Percentiles rank a stretch among this genome's conserved stretches.
Conservation (phyloP, 352 stramenopile species). For the Pythium angustatum region DNA sequence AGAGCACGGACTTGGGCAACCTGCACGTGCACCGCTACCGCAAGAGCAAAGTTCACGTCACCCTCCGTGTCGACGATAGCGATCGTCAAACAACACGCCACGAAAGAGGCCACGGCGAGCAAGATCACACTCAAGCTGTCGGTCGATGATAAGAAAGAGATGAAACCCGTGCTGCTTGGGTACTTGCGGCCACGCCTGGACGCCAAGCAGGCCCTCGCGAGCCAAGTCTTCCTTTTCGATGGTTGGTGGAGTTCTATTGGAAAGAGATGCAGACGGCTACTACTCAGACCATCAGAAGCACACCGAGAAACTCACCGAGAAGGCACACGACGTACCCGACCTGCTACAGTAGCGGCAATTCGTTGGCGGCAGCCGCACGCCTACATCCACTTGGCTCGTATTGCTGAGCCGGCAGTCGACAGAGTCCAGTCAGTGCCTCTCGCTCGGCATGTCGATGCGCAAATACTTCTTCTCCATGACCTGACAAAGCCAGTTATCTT, state of each 20-base stretch:
- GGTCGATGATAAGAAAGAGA: conserved; percentile 82
- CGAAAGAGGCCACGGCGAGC: conserved; percentile 75
- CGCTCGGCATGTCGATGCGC: conserved; percentile 65
- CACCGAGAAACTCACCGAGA: conserved; percentile 76
- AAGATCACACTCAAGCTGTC: conserved; percentile 81
- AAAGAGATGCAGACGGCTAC: neutral
- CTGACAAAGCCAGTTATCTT: conserved; percentile 90
- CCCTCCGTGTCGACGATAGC: conserved; percentile 81
- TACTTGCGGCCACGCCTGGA: conserved; percentile 68
- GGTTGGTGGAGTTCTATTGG: conserved; percentile 78
- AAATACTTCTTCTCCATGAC: conserved; percentile 86
- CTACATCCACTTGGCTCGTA: conserved; percentile 76
- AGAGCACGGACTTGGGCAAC: conserved; percentile 75
- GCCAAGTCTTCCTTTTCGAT: conserved; percentile 81
- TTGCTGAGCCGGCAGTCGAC: conserved; percentile 85
- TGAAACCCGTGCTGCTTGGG: conserved; percentile 63
- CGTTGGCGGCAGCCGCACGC: conserved; percentile 37
- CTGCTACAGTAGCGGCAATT: conserved; percentile 55
- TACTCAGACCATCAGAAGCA: conserved; percentile 77
- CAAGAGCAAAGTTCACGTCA: conserved; percentile 75
- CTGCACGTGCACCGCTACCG: conserved; percentile 75
- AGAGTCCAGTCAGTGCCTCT: conserved; percentile 80
- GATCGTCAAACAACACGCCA: conserved; percentile 86
- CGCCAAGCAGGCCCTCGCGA: conserved; percentile 68
- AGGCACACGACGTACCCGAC: conserved; percentile 74